A percentile compares a stretch with the other conserved stretches of the same genome.
These are phyloP conservation scores for Vickermania spadyakhi DNA, from an alignment of 208 protist species.

Conservation along the genomic window DNA sequence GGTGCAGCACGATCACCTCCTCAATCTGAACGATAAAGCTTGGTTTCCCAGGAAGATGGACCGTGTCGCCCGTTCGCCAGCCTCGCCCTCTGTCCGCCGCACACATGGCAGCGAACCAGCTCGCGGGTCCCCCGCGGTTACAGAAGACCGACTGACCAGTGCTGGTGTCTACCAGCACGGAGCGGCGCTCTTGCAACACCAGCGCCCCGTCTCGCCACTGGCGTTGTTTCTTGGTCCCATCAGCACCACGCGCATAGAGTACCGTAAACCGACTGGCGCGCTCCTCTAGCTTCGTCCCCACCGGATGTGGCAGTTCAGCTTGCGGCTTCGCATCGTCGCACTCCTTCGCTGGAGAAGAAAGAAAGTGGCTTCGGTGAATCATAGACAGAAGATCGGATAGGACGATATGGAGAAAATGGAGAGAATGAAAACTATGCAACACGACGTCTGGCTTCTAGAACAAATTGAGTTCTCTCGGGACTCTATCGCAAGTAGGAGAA, in stretches of 20 bases:
- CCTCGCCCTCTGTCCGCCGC: not conserved
- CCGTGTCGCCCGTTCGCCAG: not conserved
- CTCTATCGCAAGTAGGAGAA: no score
- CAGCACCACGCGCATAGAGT: slow-evolving; percentile 21
- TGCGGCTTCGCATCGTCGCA: not conserved
- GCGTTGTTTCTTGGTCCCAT: slow-evolving; percentile 29
- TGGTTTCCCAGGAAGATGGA: not conserved
- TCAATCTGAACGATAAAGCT: slow-evolving; percentile 46
- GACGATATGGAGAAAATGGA: no score
- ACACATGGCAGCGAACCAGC: not conserved
- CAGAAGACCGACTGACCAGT: slow-evolving; percentile 17
- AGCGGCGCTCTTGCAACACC: slow-evolving; percentile 27
- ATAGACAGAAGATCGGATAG: no score
- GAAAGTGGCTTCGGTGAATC: not conserved
- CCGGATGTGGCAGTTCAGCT: not conserved
- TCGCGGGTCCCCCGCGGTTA: slow-evolving; percentile 10
- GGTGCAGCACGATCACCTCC: slow-evolving; percentile 55
- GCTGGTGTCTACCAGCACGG: slow-evolving; percentile 31
- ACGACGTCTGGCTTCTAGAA: no score
- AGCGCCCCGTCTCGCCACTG: slow-evolving; percentile 36
- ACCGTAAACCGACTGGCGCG: slow-evolving; percentile 53
- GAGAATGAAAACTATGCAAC: no score
- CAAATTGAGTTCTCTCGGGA: no score
- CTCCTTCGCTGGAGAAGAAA: not conserved
- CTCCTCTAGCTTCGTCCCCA: no score